Conservation (phyloP, 148 eudicot genomes). For the Heliamphora exappendiculata region DNA sequence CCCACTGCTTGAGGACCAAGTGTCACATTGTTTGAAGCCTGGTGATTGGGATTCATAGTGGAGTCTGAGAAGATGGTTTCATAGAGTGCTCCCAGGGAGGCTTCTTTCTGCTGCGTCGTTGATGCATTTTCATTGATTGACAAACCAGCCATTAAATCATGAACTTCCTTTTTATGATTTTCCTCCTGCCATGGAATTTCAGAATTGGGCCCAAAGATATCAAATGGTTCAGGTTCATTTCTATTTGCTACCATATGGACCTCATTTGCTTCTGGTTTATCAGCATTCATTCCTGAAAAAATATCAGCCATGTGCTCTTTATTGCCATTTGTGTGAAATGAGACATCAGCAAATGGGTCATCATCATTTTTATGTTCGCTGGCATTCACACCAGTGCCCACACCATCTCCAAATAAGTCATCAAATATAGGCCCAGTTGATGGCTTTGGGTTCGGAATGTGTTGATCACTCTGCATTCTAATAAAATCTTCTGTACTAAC, state of each 20-base stretch:
- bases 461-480: constrained; percentile 31
- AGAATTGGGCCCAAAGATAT: constrained; percentile 50
- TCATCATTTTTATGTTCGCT: constrained; percentile 46
- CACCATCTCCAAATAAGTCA: constrained; percentile 64
- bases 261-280: constrained; percentile 31
- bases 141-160: constrained; percentile 57
- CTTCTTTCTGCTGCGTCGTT: constrained; percentile 25
- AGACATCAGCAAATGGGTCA: constrained; percentile 94
- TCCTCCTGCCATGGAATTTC: constrained; percentile 29
- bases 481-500: constrained; percentile 35
- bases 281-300: constrained; percentile 71
- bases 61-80: constrained; percentile 29
- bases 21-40: constrained; percentile 25
- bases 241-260: constrained; percentile 19
- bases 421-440: constrained; percentile 53
- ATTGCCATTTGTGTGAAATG: constrained; percentile 48
- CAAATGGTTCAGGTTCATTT: constrained; percentile 43
- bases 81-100: constrained; percentile 18
- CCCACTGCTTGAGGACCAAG: constrained; percentile 39
- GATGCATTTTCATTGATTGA: constrained; percentile 47
- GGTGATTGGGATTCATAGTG: constrained; percentile 26
- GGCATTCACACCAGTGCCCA: constrained; percentile 26
- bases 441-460: constrained; percentile 17
- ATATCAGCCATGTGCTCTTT: constrained; percentile 50
- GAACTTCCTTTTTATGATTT: constrained; percentile 25